phyloP scores from a whole-genome alignment of 1,139 yeast species.

The Suhomyces ambrosiae region DNA sequence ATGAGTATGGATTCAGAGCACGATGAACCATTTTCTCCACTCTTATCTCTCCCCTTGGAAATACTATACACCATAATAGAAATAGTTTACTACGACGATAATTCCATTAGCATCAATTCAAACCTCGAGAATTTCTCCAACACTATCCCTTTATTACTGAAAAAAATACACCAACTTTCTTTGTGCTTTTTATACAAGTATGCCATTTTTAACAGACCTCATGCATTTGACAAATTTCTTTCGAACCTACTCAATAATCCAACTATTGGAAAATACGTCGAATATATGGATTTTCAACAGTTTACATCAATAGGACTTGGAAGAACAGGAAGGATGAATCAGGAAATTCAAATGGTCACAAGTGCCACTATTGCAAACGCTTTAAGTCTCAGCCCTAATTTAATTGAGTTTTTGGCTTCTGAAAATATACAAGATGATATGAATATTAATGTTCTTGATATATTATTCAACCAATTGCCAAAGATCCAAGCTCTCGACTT shows the following conservation, averaged over 20 bases:
- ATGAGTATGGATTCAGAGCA: conserved; percentile 2
- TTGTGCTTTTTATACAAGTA: conserved; percentile 58
- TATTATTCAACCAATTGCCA: conserved; percentile 60
- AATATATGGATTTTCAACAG: conserved; percentile 82
- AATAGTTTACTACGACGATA: conserved; percentile 45
- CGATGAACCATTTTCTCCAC: conserved; percentile 25
- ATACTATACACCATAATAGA: conserved; percentile 47
- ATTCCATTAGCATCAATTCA: conserved; percentile 41
- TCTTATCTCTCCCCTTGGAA: conserved; percentile 44
- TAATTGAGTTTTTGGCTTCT: conserved; percentile 77
- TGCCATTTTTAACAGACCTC: conserved; percentile 78
- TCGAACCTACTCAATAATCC: conserved; percentile 53
- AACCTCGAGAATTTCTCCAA: conserved; percentile 46
- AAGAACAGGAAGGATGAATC: conserved; percentile 85
- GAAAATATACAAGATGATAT: conserved; percentile 88
- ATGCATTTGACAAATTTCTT: conserved; percentile 73
- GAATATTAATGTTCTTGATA: conserved; percentile 59
- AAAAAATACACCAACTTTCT: conserved; percentile 34
- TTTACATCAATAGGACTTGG: conserved; percentile 91
- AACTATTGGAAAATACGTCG: conserved; percentile 65
- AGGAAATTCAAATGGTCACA: conserved; percentile 89
- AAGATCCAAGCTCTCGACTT: conserved; percentile 75
- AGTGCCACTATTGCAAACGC: conserved; percentile 67
- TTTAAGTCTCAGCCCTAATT: conserved; percentile 61
- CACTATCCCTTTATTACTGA: conserved; percentile 41